phyloP scores from a whole-genome alignment of 148 eudicot genomes.

The Rhododendron simsii region DNA sequence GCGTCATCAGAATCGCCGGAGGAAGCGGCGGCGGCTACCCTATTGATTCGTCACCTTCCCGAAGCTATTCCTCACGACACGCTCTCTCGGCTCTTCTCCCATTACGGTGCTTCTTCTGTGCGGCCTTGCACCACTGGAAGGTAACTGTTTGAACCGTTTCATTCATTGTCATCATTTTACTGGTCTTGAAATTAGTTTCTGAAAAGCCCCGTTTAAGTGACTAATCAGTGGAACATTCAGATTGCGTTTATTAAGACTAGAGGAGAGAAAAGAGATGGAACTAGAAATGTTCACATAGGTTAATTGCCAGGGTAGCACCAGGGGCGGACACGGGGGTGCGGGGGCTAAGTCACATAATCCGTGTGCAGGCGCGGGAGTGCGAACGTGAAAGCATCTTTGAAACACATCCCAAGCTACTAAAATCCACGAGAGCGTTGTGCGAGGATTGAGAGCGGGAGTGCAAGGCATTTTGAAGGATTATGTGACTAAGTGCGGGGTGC shows the following conservation, averaged over 20 bases:
- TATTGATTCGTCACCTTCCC: slow-evolving; percentile 79
- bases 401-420: background rate
- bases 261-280: no score
- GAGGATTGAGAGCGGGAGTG: background rate
- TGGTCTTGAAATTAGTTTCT: background rate
- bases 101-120: slow-evolving; percentile 65
- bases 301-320: no score
- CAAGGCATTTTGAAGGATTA: background rate
- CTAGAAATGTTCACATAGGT: no score
- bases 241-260: no score
- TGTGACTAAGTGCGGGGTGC: background rate
- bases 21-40: slow-evolving; percentile 32
- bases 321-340: no score
- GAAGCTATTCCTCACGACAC: slow-evolving; percentile 74
- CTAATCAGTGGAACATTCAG: background rate
- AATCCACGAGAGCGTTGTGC: background rate
- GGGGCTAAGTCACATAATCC: no score
- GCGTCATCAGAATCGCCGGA: slow-evolving; percentile 15
- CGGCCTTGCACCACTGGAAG: slow-evolving; percentile 63
- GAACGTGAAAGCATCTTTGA: no score
- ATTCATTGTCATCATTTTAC: background rate
- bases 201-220: background rate
- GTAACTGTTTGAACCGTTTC: slow-evolving; percentile 11
- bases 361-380: no score
- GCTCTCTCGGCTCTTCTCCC: slow-evolving; percentile 69